phyloP scores from a whole-genome alignment of 805 yeast species.

The Priceomyces fermenticarens region DNA sequence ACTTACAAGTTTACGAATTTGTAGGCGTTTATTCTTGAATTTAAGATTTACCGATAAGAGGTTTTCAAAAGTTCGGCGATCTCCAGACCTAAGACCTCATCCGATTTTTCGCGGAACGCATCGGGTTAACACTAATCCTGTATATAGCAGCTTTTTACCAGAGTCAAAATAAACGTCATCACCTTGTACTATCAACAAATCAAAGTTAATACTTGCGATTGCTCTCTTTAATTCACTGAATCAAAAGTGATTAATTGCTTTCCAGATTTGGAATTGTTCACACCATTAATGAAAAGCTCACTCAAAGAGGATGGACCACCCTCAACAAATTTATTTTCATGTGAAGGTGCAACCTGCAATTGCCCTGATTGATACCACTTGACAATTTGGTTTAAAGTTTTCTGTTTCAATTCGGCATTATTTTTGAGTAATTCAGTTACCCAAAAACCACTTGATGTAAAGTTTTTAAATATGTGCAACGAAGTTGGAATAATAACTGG shows the following conservation, averaged over 20 bases:
- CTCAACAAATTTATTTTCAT: conserved; percentile 21
- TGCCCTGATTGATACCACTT: conserved; percentile 41
- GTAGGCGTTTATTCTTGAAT: too few relatives aligned
- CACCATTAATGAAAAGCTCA: conserved; percentile 26
- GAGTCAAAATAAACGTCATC: too few relatives aligned
- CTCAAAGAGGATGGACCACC: conserved; percentile 21
- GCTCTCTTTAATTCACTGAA: too few relatives aligned
- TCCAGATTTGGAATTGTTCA: conserved; percentile 32
- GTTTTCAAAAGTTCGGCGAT: too few relatives aligned
- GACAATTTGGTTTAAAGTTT: conserved; percentile 35
- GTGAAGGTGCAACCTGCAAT: conserved; percentile 36
- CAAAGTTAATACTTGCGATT: too few relatives aligned
- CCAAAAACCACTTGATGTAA: conserved; percentile 91
- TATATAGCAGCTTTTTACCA: too few relatives aligned
- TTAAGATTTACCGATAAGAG: too few relatives aligned
- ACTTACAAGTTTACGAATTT: too few relatives aligned
- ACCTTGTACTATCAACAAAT: too few relatives aligned
- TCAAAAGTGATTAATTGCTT: conserved; percentile 34
- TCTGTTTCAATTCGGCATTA: conserved; percentile 31
- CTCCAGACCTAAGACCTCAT: too few relatives aligned
- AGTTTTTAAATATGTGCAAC: conserved; percentile 82
- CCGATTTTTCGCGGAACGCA: too few relatives aligned
- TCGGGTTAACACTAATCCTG: too few relatives aligned
- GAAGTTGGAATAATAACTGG: conserved; percentile 93
- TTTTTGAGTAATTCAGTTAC: conserved; percentile 53